phyloP scores from a whole-genome alignment of 2,329 filamentous ascomycete species.

The Anthostomella pinea region DNA sequence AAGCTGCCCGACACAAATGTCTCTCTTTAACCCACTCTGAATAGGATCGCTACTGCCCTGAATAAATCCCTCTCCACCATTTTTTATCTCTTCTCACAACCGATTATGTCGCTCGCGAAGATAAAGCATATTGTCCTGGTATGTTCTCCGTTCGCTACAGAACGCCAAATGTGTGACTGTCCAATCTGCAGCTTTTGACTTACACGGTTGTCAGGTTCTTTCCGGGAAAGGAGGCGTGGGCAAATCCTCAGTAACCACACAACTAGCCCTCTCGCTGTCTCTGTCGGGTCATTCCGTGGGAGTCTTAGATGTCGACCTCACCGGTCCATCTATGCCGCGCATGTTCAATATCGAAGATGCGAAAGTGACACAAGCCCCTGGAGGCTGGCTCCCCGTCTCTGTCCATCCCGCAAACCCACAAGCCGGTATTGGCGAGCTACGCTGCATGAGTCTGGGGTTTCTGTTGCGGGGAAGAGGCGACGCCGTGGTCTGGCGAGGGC shows the following conservation, averaged over 20 bases:
- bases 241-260: conserved; percentile 96
- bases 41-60: neutral
- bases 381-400: conserved; percentile 86
- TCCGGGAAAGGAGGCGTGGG: conserved; percentile 98
- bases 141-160: conserved; percentile 27
- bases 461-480: conserved; percentile 79
- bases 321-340: conserved; percentile 91
- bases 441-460: conserved; percentile 92
- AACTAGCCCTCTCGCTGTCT: conserved; percentile 86
- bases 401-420: conserved; percentile 64
- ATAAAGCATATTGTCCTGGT: conserved; percentile 78
- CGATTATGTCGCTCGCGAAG: conserved; percentile 62
- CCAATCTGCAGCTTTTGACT: conserved; percentile 4
- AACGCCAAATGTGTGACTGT: conserved; percentile 8
- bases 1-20: conserved; percentile 11
- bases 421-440: conserved; percentile 59
- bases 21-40: conserved; percentile 18
- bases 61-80: conserved; percentile 1
- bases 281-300: conserved; percentile 85
- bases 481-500: conserved; percentile 94
- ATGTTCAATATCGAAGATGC: conserved; percentile 86
- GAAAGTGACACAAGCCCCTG: conserved; percentile 87
- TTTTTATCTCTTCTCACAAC: conserved; percentile 1
- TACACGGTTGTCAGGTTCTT: conserved; percentile 55
- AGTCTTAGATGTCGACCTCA: conserved; percentile 93